These are phyloP conservation scores for maize (Zea mays) DNA, from an alignment of 176 grass and related monocot genomes.

Conservation along the genomic window DNA sequence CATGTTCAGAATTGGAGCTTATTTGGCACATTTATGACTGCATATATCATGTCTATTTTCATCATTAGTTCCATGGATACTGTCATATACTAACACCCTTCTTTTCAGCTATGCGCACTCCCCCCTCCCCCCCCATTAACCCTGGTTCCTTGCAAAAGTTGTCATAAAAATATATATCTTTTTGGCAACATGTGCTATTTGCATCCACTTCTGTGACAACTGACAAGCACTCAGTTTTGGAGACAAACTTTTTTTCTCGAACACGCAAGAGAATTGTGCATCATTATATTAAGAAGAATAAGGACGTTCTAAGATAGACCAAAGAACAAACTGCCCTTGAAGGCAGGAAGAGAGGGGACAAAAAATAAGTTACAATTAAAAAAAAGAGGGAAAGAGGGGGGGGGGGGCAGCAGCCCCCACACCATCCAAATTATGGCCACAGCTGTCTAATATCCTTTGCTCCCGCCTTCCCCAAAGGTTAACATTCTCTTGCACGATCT, in stretches of 20 bases:
- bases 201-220: constrained; percentile 26
- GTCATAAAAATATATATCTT: background rate
- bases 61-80: constrained; percentile 7
- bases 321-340: too few relatives aligned
- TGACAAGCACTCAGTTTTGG: constrained; percentile 21
- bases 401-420: too few relatives aligned
- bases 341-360: too few relatives aligned
- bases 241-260: background rate
- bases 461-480: too few relatives aligned
- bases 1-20: constrained; percentile 11
- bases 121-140: background rate
- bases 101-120: constrained; percentile 5
- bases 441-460: too few relatives aligned
- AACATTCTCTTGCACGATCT: too few relatives aligned
- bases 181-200: constrained; percentile 10
- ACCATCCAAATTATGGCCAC: too few relatives aligned
- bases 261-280: too few relatives aligned
- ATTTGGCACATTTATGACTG: constrained; percentile 1
- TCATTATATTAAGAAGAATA: too few relatives aligned
- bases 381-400: too few relatives aligned
- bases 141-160: background rate
- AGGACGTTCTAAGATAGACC: too few relatives aligned
- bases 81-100: constrained; percentile 22
- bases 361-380: too few relatives aligned
- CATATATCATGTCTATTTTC: background rate